A percentile compares a stretch with the other conserved stretches of the same genome.
These are phyloP conservation scores for Fusarium secorum DNA, from an alignment of 2,329 filamentous ascomycete genomes.

Conservation along the genomic window DNA sequence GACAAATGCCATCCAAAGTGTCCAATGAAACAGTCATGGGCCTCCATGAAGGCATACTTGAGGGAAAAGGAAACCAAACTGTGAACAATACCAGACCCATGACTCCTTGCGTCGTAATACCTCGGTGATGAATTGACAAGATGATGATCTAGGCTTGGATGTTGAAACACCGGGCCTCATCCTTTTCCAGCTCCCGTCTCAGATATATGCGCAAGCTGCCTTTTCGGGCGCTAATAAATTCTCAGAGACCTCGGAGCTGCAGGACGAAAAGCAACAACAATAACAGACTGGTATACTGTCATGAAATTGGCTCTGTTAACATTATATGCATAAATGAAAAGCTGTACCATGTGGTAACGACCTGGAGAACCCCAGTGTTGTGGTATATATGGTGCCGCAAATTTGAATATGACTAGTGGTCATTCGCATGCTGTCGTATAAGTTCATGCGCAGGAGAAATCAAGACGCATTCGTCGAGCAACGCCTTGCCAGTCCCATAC, in stretches of 20 bases:
- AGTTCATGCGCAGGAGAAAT: slow-evolving; percentile 62
- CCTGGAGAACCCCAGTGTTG: not conserved
- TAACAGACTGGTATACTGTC: slow-evolving; percentile 25
- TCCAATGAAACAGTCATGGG: not conserved
- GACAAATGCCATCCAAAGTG: slow-evolving; percentile 3
- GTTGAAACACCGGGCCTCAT: not conserved
- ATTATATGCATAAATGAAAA: slow-evolving; percentile 16
- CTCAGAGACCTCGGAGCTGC: not conserved
- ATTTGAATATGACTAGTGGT: slow-evolving; percentile 8
- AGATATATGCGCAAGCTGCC: not conserved
- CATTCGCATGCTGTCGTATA: not conserved
- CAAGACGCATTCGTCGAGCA: slow-evolving; percentile 60
- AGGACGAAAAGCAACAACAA: slow-evolving; percentile 1
- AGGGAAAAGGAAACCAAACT: not conserved
- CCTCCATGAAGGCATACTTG: not conserved
- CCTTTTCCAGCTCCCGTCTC: not conserved
- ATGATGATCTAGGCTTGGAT: not conserved
- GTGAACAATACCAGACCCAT: not conserved
- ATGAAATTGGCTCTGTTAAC: not conserved
- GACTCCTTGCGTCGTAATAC: not conserved
- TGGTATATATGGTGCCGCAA: not conserved
- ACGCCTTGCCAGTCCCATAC: slow-evolving; percentile 72
- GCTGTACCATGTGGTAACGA: not conserved
- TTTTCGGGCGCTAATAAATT: not conserved
- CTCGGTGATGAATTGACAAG: not conserved